Evolutionary conservation across 2,329 filamentous ascomycete species (phyloP).

Genomic region (Nemania diffusa): DNA sequence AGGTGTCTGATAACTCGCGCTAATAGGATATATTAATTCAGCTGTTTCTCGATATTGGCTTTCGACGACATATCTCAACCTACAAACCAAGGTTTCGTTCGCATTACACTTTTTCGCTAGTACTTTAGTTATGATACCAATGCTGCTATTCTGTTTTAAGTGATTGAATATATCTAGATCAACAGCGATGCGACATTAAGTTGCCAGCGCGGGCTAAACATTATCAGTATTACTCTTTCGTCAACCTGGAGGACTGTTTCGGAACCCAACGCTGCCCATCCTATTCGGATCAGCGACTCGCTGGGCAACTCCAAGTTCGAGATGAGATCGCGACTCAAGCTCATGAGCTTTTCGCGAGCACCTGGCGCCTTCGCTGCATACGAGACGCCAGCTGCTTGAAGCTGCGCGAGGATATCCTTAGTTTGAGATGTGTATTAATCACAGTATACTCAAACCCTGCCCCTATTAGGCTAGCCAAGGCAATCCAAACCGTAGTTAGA

Average conservation of each 20-base stretch:
- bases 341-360: slow-evolving; percentile 52
- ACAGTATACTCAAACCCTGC: slow-evolving; percentile 31
- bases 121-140: slow-evolving; percentile 40
- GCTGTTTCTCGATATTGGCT: not conserved
- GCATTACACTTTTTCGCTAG: not conserved
- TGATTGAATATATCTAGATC: slow-evolving; percentile 51
- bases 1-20: slow-evolving; percentile 52
- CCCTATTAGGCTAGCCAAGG: slow-evolving; percentile 16
- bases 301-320: slow-evolving; percentile 52
- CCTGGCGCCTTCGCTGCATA: slow-evolving; percentile 49
- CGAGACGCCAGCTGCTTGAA: slow-evolving; percentile 44
- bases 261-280: slow-evolving; percentile 54
- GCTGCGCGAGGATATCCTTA: slow-evolving; percentile 30
- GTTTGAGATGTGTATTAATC: not conserved
- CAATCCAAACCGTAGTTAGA: slow-evolving; percentile 14
- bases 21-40: not conserved
- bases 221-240: not conserved
- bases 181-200: slow-evolving; percentile 51
- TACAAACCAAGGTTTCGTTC: not conserved
- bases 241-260: not conserved
- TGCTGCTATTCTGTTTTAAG: slow-evolving; percentile 43
- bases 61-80: not conserved
- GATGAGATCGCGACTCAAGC: slow-evolving; percentile 50
- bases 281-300: slow-evolving; percentile 51
- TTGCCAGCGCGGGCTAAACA: slow-evolving; percentile 49